phyloP scores from a whole-genome alignment of 2,329 filamentous ascomycete genomes.

The Keithomyces neogunnii region DNA sequence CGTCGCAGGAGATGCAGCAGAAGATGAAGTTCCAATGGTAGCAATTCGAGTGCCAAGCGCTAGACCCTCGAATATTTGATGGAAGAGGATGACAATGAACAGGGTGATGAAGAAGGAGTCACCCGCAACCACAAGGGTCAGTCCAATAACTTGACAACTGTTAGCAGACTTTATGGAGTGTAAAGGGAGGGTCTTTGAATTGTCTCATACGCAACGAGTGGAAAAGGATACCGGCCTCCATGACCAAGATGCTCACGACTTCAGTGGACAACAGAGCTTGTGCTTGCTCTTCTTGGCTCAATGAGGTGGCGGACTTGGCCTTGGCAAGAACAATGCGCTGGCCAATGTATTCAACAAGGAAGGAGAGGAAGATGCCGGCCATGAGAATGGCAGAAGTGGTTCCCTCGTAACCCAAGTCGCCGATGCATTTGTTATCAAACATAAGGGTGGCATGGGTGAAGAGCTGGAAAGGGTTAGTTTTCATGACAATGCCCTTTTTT shows the following conservation, averaged over 20 bases:
- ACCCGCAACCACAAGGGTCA: slow-evolving; percentile 53
- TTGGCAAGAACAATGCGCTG: slow-evolving; percentile 45
- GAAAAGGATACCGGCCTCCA: slow-evolving; percentile 68
- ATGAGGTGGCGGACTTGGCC: slow-evolving; percentile 16
- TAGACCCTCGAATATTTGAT: slow-evolving; percentile 71
- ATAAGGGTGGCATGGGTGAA: slow-evolving; percentile 66
- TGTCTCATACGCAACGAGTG: slow-evolving; percentile 54
- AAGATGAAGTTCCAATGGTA: slow-evolving; percentile 34
- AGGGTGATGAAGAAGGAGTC: slow-evolving; percentile 48
- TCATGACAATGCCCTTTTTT: no score
- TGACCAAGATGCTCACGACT: slow-evolving; percentile 55
- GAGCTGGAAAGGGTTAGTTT: slow-evolving; percentile 38
- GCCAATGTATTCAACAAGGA: slow-evolving; percentile 60
- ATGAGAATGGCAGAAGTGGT: slow-evolving; percentile 64
- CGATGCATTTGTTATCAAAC: slow-evolving; percentile 63
- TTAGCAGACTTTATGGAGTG: neutral
- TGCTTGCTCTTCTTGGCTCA: slow-evolving; percentile 17
- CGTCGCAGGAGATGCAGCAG: slow-evolving; percentile 10
- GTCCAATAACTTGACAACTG: slow-evolving; percentile 44
- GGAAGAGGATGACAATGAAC: slow-evolving; percentile 65
- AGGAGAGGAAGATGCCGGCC: slow-evolving; percentile 66
- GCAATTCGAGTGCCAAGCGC: slow-evolving; percentile 66
- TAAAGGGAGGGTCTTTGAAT: neutral
- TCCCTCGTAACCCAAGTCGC: slow-evolving; percentile 56
- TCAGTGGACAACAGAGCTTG: slow-evolving; percentile 27